phyloP scores from a whole-genome alignment of 1,284 basidiomycete genomes.

The Mycosarcoma maydis region DNA sequence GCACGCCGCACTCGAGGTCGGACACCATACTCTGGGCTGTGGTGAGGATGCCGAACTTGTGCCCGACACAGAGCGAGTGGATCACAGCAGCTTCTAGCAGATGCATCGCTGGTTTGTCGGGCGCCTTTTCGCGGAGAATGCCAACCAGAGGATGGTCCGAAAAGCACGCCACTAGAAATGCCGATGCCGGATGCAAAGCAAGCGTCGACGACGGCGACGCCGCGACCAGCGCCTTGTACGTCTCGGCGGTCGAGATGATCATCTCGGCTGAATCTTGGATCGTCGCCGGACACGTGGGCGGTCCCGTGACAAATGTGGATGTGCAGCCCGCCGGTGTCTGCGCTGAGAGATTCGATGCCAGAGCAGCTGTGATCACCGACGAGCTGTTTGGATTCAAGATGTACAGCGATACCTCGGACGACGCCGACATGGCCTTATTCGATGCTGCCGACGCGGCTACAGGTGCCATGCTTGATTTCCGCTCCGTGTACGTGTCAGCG shows the following conservation, averaged over 20 bases:
- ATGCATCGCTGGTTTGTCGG: conserved; percentile 34
- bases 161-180: conserved; percentile 54
- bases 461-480: conserved; percentile 4
- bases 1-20: conserved; percentile 50
- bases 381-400: conserved; percentile 42
- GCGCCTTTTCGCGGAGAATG: conserved; percentile 21
- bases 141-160: conserved; percentile 50
- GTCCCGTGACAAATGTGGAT: conserved; percentile 28
- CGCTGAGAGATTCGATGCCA: conserved; percentile 1
- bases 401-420: conserved; percentile 10
- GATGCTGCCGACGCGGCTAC: too few relatives aligned
- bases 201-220: neutral
- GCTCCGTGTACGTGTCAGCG: too few relatives aligned
- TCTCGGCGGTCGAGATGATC: conserved; percentile 43
- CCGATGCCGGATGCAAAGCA: conserved; percentile 7
- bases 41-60: conserved; percentile 51
- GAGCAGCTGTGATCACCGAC: conserved; percentile 20
- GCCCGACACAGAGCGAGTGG: conserved; percentile 16
- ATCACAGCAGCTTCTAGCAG: conserved; percentile 49
- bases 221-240: conserved; percentile 6
- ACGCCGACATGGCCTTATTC: neutral
- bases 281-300: conserved; percentile 21
- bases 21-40: conserved; percentile 41
- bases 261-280: conserved; percentile 40
- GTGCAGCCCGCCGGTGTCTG: conserved; percentile 13